Percentiles rank a stretch among this genome's conserved stretches.
phyloP scores from a whole-genome alignment of 2,329 filamentous ascomycete species.

The Paecilomyces dactylethromorphus region DNA sequence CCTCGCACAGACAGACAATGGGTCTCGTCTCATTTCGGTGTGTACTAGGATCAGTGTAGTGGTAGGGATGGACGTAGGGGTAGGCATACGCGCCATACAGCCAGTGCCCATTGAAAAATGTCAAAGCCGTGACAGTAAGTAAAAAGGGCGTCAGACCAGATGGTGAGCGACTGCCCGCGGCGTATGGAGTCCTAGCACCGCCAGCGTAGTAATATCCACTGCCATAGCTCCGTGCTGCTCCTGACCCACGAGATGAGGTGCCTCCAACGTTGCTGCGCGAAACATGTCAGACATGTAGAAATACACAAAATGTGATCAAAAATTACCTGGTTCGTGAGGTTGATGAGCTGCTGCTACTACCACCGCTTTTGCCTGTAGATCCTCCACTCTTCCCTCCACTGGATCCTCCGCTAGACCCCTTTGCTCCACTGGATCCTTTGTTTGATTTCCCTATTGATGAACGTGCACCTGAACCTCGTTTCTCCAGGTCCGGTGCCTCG shows the following conservation, averaged over 20 bases:
- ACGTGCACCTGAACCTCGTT: slow-evolving; percentile 42
- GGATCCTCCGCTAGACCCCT: slow-evolving; percentile 12
- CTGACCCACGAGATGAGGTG: slow-evolving; percentile 30
- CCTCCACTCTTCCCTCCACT: slow-evolving; percentile 11
- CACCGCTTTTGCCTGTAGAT: slow-evolving; percentile 11
- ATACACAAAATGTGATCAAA: background rate
- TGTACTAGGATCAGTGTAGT: slow-evolving; percentile 40
- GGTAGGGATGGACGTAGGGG: slow-evolving; percentile 41
- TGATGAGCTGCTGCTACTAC: slow-evolving; percentile 16
- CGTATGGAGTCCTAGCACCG: slow-evolving; percentile 47
- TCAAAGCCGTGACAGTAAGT: slow-evolving; percentile 40
- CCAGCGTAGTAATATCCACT: slow-evolving; percentile 50
- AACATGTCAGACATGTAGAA: background rate
- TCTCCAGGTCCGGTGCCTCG: slow-evolving; percentile 30
- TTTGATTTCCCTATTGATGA: slow-evolving; percentile 20
- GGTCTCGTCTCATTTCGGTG: slow-evolving; percentile 45
- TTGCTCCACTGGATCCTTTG: slow-evolving; percentile 9
- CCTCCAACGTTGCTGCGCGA: slow-evolving; percentile 22
- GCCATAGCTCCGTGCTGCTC: slow-evolving; percentile 41
- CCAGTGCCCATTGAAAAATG: slow-evolving; percentile 49
- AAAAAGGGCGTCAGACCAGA: slow-evolving; percentile 46
- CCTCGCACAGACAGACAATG: slow-evolving; percentile 51
- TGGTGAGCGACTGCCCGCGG: slow-evolving; percentile 38
- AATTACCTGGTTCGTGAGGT: slow-evolving; percentile 12
- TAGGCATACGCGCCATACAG: slow-evolving; percentile 52